Evolutionary conservation across 805 yeast genomes (phyloP), one percentile per base, ranked within the genome.

Genomic region (Pichia deserticola): DNA sequence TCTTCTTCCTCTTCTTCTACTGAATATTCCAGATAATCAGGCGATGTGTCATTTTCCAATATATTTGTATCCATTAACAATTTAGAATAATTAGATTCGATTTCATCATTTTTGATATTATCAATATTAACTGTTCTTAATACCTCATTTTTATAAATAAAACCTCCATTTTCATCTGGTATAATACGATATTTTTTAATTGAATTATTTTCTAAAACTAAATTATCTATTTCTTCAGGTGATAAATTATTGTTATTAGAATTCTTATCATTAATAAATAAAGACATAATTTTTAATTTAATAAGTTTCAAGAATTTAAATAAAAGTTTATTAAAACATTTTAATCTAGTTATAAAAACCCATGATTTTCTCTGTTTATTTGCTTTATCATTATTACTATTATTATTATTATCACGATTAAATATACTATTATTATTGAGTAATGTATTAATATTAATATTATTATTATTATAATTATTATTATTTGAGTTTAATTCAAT

Each of bases 91-190:
- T 25, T n/a, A 4, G n/a, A 42, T 36, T 49, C 48, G 33, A 40
- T 8, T 27, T 46, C 47, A 8, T 46, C 51, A 15, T 36, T 33
- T 13, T 43, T 56, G 5, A 45, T 25, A 9, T 42, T 36, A 39
- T 48, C 54, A 34, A 49, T 47, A n/a, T 50, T 44, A n/a, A 59
- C 62, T 12, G 53, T 51, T 1, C 57, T 65, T 9, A 51, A 49
- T 7, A 54, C 61, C 38, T 33, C 13, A n/a, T 7, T 45, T 13
- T 27, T 35, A 33, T n/a, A 43, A 5, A 34, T 29, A 25, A 40
- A 34, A 13, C 13, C 30, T 13, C 51, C 51, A 29, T 10, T 5
- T 8, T 44, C 48, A 36, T 43, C 34, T 13, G 36, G 8, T 4
- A 48, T 5, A 8, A 48, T 48, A 5, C 20, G 41, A 34, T 25